Conservation (phyloP, 495 filamentous ascomycete species). For the Aspergillus ostianus region DNA sequence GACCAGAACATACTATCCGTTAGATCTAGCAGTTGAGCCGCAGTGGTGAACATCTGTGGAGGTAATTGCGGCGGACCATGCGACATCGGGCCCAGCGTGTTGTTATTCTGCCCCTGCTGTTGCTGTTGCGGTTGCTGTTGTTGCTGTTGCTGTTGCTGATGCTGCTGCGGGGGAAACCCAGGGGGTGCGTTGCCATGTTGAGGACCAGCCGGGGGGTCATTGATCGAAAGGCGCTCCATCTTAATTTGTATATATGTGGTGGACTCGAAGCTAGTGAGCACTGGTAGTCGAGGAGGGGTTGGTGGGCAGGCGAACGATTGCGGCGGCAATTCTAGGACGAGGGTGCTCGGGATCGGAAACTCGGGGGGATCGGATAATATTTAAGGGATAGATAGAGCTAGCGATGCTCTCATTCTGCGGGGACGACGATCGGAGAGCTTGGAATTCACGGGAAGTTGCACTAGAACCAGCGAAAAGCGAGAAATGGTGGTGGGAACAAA, state of each 20-base stretch:
- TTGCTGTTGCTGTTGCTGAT: conserved; percentile 1
- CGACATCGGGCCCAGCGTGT: conserved; percentile 22
- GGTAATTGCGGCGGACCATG: conserved; percentile 51
- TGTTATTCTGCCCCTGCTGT: conserved; percentile 11
- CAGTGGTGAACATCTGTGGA: conserved; percentile 96
- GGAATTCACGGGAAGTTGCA: neutral
- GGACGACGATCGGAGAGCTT: neutral
- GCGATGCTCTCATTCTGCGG: conserved; percentile 9
- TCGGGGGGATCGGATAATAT: neutral
- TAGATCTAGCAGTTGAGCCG: conserved; percentile 88
- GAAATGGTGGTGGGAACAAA: neutral
- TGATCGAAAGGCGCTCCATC: conserved; percentile 46
- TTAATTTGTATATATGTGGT: neutral
- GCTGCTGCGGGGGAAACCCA: conserved; percentile 22
- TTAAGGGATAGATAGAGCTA: neutral
- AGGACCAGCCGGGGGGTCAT: conserved; percentile 33
- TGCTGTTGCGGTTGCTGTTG: conserved; percentile 5
- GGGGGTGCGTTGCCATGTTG: conserved; percentile 34
- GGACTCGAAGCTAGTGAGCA: neutral
- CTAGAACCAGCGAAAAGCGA: neutral
- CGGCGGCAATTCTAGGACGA: conserved; percentile 6
- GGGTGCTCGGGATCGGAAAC: neutral
- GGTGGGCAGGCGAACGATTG: conserved; percentile 10
- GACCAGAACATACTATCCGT: conserved; percentile 74
- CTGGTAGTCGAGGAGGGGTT: conserved; percentile 11